Evolutionary conservation across 495 filamentous ascomycete genomes (phyloP).

Genomic region (Lineolata rhizophorae): DNA sequence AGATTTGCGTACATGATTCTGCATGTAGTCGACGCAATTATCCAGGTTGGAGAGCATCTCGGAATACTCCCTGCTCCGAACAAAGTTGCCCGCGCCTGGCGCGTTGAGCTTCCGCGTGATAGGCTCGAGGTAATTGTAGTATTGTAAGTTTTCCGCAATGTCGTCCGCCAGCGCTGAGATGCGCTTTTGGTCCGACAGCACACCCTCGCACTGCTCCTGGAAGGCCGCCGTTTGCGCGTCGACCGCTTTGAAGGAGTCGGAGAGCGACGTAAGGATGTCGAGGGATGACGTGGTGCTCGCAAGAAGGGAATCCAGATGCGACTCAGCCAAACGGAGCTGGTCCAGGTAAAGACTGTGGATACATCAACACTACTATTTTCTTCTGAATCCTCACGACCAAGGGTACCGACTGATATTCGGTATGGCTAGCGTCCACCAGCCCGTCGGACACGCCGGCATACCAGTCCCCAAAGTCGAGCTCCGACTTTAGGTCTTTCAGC

Average conservation of each 20-base stretch:
- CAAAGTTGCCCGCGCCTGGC: slow-evolving; percentile 64
- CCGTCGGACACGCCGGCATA: slow-evolving; percentile 39
- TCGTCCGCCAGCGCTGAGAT: slow-evolving; percentile 55
- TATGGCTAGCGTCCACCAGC: slow-evolving; percentile 59
- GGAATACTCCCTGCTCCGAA: slow-evolving; percentile 58
- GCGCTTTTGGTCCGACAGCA: slow-evolving; percentile 56
- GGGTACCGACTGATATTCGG: slow-evolving; percentile 54
- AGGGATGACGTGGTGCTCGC: slow-evolving; percentile 50
- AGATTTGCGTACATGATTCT: slow-evolving; percentile 40
- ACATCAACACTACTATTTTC: no score
- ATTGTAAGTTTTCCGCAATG: slow-evolving; percentile 66
- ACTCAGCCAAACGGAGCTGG: slow-evolving; percentile 54
- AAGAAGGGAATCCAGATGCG: slow-evolving; percentile 65
- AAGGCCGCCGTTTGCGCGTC: slow-evolving; percentile 80
- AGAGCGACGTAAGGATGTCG: slow-evolving; percentile 47
- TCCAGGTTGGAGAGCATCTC: slow-evolving; percentile 74
- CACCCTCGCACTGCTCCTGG: slow-evolving; percentile 70
- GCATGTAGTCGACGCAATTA: slow-evolving; percentile 77
- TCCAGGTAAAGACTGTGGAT: slow-evolving; percentile 48
- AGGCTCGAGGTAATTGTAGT: slow-evolving; percentile 80
- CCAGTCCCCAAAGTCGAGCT: slow-evolving; percentile 40
- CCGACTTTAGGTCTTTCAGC: slow-evolving; percentile 16
- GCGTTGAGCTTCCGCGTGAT: slow-evolving; percentile 80
- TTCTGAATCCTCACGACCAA: slow-evolving; percentile 2
- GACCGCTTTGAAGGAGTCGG: slow-evolving; percentile 64